Base-by-base conservation (phyloP, 768 basidiomycete genomes). In the Phylloporus arenicola region DNA sequence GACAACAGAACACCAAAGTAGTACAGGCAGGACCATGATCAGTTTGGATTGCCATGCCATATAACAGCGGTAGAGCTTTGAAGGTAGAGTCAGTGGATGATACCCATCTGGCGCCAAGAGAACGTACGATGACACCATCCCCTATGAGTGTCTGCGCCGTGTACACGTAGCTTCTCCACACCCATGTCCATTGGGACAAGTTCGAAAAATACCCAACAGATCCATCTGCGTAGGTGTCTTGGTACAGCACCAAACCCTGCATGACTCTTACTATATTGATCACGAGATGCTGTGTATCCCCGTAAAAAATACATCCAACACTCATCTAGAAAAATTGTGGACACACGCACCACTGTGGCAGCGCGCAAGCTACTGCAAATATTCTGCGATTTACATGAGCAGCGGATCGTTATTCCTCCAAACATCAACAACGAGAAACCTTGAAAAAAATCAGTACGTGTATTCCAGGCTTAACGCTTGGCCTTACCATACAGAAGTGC, bases 1-100 rank as follows among this genome's bases (percentile, higher is more conserved):
- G 13, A 48, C 51, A 13, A 68, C 52, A 33, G 52, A 51, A 39
- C 53, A 56, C 65, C 64, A 68, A 30, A 65, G 47, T 4, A 64
- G 41, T 8, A 34, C 14, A 2, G 65, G 65, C 2, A 68, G 16
- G 6, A 63, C 25, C 24, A 67, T 53, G 14, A 25, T 25, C 25
- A 7, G 7, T 25, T 25, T 25, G 25, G 25, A 25, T 25, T 25
- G 25, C 25, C 25, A 25, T 25, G 7, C 25, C 4, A 57, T 50
- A 33, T 67, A 68, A 33, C 49, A 55, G 6, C 56, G 54, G 27
- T 56, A 57, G 34, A 57, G 47, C 56, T 57, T 13, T 10, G 16
- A 7, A 3, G 25, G 20, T 17, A 19, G 0, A 7, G 17, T 52
- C 11, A 48, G 37, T 19, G 33, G n/a, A 25, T 30, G n/a, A 14